A percentile compares a stretch with the other conserved stretches of the same genome.
Evolutionary conservation across 2,329 filamentous ascomycete species (phyloP).

Genomic region (Neoscytalidium dimidiatum): DNA sequence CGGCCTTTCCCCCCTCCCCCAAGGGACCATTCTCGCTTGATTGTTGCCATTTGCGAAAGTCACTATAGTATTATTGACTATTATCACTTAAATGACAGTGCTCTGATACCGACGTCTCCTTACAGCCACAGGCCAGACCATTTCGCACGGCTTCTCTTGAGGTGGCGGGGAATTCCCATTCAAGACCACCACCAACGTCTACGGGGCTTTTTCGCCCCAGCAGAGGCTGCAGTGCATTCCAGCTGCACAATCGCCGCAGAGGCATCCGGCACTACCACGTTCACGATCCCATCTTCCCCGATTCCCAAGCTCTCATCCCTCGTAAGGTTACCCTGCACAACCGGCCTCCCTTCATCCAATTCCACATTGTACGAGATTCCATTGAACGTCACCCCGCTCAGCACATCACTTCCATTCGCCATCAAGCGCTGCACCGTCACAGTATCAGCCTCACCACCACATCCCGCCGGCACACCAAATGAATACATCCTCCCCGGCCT

Average conservation of each 20-base stretch:
- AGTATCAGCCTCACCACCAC: constrained; percentile 24
- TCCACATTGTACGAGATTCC: constrained; percentile 65
- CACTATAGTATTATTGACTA: too few species aligned
- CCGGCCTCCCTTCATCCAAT: constrained; percentile 55
- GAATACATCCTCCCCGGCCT: constrained; percentile 43
- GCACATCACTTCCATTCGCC: constrained; percentile 66
- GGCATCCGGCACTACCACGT: constrained; percentile 28
- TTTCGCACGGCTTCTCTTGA: too few species aligned
- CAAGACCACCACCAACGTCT: neutral
- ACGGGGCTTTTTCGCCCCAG: neutral
- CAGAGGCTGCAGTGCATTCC: neutral
- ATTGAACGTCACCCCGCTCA: constrained; percentile 63
- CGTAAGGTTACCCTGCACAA: constrained; percentile 58
- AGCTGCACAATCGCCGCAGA: constrained; percentile 30
- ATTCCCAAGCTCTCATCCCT: constrained; percentile 46
- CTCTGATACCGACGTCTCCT: too few species aligned
- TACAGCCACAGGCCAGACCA: too few species aligned
- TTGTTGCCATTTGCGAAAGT: too few species aligned
- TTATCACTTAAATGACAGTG: too few species aligned
- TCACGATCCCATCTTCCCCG: constrained; percentile 37
- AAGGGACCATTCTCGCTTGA: too few species aligned
- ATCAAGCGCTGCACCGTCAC: constrained; percentile 51
- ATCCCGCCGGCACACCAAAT: constrained; percentile 41
- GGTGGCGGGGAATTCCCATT: neutral
- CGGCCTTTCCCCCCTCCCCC: too few species aligned